Base-by-base conservation (phyloP, 108 stramenopile genomes). In the Nitzschia sp. region DNA sequence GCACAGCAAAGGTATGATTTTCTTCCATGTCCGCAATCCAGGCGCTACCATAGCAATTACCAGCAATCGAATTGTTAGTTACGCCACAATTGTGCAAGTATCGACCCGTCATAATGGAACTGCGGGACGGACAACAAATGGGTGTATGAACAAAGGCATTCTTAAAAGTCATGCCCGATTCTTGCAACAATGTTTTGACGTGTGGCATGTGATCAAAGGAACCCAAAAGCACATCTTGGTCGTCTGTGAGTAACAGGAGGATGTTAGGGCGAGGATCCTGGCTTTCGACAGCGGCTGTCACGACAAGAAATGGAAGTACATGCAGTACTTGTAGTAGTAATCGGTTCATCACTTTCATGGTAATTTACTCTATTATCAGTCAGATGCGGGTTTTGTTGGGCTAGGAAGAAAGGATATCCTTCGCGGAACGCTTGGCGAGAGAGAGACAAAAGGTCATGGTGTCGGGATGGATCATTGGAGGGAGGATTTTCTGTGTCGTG, bases 191-290 rank as follows among this genome's bases (percentile, higher is more conserved):
- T 46, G 30, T 11, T 15, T 57, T 47, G 32, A 80, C 47, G 0
- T 64, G 36, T 19, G 79, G 79, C 79, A 80, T 80, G 49, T 68
- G 59, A 61, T 71, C 63, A 36, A 71, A 64, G 6, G 59, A 51
- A 32, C 74, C 79, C 31, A 80, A 30, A 8, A 75, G 0, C 6
- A 75, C 48, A 70, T 80, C 79, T 64, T 80, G 79, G 60, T 80
- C 79, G 42, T 80, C 79, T 6, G 74, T 80, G 8, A 80, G 35
- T 8, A 80, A 27, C 9, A 80, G 23, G 1, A 80, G n/a, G 33
- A 75, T 71, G 31, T 80, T 80, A 23, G n/a, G n/a, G n/a, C n/a
- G n/a, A n/a, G n/a, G n/a, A n/a, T n/a, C n/a, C n/a, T n/a, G n/a
- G n/a, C n/a, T n/a, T n/a, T n/a, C n/a, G n/a, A n/a, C n/a, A n/a